phyloP scores from a whole-genome alignment of 2,329 filamentous ascomycete genomes.

The Knufia petricola region DNA sequence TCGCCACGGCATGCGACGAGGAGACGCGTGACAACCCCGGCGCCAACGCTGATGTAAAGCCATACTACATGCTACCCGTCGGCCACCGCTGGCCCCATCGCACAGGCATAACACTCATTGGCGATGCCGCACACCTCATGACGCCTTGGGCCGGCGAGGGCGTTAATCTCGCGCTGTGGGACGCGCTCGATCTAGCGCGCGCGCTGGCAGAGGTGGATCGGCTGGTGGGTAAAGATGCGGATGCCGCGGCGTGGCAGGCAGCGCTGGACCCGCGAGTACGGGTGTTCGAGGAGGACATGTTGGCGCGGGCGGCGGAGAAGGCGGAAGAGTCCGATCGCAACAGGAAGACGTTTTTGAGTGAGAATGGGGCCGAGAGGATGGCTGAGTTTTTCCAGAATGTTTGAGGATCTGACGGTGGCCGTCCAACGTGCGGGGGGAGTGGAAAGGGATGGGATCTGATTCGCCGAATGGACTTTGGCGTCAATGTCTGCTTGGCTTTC shows the following conservation, averaged over 20 bases:
- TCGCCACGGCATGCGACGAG: constrained; percentile 20
- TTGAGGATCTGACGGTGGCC: constrained; percentile 2
- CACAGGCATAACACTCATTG: constrained; percentile 21
- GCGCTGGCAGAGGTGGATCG: constrained; percentile 15
- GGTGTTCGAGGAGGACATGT: constrained; percentile 20
- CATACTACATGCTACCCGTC: constrained; percentile 22
- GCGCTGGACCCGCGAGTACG: constrained; percentile 17
- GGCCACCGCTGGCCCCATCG: constrained; percentile 20
- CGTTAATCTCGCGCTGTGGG: constrained; percentile 26
- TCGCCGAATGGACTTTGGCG: too few species aligned
- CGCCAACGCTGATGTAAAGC: constrained; percentile 3
- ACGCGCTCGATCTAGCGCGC: constrained; percentile 20
- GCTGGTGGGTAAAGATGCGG: not conserved
- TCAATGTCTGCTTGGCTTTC: too few species aligned
- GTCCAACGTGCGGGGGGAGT: too few species aligned
- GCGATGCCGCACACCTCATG: constrained; percentile 27
- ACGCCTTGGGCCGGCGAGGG: constrained; percentile 25
- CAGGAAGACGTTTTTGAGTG: constrained; percentile 18
- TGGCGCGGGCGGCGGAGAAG: constrained; percentile 17
- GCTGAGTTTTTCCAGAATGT: constrained; percentile 10
- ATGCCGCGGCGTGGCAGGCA: constrained; percentile 9
- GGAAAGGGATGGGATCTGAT: too few species aligned
- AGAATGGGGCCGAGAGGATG: constrained; percentile 18
- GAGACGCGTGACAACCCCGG: constrained; percentile 14
- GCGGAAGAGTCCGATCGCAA: constrained; percentile 20